Evolutionary conservation across 441 rosid genomes (phyloP), one percentile per base, ranked within the genome.

Genomic region (Jatropha podagrica): DNA sequence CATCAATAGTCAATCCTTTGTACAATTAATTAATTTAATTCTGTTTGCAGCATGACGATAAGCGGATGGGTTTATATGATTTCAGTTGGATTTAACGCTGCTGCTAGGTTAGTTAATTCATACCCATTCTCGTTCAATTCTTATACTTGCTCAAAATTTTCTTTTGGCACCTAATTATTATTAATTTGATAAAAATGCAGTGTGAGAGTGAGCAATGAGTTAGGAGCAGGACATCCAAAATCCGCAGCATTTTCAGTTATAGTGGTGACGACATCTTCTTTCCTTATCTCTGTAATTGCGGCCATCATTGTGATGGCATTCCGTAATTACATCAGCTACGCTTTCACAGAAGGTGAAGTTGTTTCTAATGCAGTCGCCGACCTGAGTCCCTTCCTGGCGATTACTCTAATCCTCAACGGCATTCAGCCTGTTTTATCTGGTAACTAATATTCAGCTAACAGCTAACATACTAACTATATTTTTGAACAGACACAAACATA

Each of bases 11-110:
- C 7, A 44, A 44, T 44, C 48, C 48, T 44, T 7, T 7, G 10
- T 44, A 44, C 4, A 13, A 54, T 54, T 15, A 6, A 56, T 26
- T 26, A 12, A 26, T 20, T 60, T 3, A 1, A 32, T 32, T 61
- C 4, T 63, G 7, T 8, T 23, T 72, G 84, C 84, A 88, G 92
- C 85, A 81, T 83, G 86, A 78, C 87, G 5, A 78, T 88, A 69
- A 6, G 69, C 0, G 87, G 84, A 26, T 85, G 87, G 87, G 82
- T 83, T 2, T 83, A 5, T 71, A 86, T 86, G 92, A 82, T 86
- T 27, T 72, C 90, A 0, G 86, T 86, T 49, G 92, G 88, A n/a
- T 84, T 88, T 66, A 86, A 86, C 67, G 87, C 92, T 3, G 92
- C 90, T 68, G 88, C 87, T 32, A 88, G 92, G 92, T 84, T 15